phyloP scores from a whole-genome alignment of 768 basidiomycete species.

The Rhizopogon vinicolor region DNA sequence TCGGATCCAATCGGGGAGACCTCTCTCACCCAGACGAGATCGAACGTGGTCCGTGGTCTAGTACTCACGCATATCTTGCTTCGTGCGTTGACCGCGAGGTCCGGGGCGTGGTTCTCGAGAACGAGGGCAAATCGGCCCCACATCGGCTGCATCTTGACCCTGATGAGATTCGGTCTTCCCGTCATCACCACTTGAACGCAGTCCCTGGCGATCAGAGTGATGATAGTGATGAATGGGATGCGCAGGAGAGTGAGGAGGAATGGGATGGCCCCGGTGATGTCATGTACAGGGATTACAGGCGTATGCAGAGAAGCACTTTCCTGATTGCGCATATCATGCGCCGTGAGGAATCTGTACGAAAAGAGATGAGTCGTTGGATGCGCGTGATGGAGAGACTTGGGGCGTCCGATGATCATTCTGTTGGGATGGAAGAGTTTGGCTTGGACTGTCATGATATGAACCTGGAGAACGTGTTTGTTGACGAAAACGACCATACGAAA shows the following conservation, averaged over 20 bases:
- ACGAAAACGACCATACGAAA: constrained; percentile 56
- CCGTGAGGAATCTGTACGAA: constrained; percentile 57
- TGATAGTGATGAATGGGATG: constrained; percentile 74
- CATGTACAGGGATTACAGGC: constrained; percentile 81
- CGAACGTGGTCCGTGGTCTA: constrained; percentile 76
- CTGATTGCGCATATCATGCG: constrained; percentile 63
- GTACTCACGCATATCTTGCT: constrained; percentile 52
- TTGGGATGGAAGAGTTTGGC: constrained; percentile 57
- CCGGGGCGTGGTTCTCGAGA: constrained; percentile 67
- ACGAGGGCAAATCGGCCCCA: constrained; percentile 71
- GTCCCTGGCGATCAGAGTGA: constrained; percentile 73
- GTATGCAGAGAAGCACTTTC: constrained; percentile 78
- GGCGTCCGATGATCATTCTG: constrained; percentile 22
- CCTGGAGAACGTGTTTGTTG: constrained; percentile 81
- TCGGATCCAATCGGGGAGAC: constrained; percentile 78
- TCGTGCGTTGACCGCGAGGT: constrained; percentile 74
- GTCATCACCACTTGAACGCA: constrained; percentile 64
- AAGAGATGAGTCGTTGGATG: constrained; percentile 73
- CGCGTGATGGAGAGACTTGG: constrained; percentile 58
- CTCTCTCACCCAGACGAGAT: constrained; percentile 63
- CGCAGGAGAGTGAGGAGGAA: constrained; percentile 77
- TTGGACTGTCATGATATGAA: constrained; percentile 86
- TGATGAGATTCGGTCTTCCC: constrained; percentile 64
- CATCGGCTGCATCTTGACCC: constrained; percentile 80
- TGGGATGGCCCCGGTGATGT: constrained; percentile 64